phyloP scores from a whole-genome alignment of 805 yeast genomes.

The Candida nemodendra region DNA sequence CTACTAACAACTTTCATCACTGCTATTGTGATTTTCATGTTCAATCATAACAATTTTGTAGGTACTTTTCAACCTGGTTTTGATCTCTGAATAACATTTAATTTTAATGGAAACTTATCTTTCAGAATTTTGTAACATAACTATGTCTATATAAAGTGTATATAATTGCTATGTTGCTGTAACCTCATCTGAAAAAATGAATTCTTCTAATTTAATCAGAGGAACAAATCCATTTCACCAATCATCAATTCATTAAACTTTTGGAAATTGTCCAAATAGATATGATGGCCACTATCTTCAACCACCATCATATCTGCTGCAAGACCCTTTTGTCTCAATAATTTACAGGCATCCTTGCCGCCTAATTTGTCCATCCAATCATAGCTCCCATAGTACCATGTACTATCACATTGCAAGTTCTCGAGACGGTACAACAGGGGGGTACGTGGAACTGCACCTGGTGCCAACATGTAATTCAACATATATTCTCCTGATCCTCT shows the following conservation, averaged over 20 bases:
- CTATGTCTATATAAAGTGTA: neutral
- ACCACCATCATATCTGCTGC: slow-evolving; percentile 32
- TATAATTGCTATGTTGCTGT: too few relatives aligned
- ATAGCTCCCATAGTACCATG: slow-evolving; percentile 84
- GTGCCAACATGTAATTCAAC: slow-evolving; percentile 76
- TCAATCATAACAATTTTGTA: too few relatives aligned
- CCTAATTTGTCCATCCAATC: slow-evolving; percentile 62
- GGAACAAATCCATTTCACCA: slow-evolving; percentile 47
- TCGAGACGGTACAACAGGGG: slow-evolving; percentile 61
- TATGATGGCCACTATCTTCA: slow-evolving; percentile 69
- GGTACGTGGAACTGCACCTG: slow-evolving; percentile 86
- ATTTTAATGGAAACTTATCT: slow-evolving; percentile 1
- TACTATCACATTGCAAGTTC: slow-evolving; percentile 54
- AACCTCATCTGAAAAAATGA: too few relatives aligned
- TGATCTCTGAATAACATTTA: too few relatives aligned
- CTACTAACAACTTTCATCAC: too few relatives aligned
- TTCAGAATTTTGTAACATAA: neutral
- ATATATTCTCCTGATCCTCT: slow-evolving; percentile 94
- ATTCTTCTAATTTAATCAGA: neutral
- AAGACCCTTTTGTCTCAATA: slow-evolving; percentile 31
- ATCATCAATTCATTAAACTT: slow-evolving; percentile 52
- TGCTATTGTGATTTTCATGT: too few relatives aligned
- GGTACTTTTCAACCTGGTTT: too few relatives aligned
- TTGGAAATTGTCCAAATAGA: slow-evolving; percentile 65
- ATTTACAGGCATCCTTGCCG: slow-evolving; percentile 40